Base-by-base conservation (phyloP, 2,329 filamentous ascomycete species). In the Chrysoporthe austroafricana region DNA sequence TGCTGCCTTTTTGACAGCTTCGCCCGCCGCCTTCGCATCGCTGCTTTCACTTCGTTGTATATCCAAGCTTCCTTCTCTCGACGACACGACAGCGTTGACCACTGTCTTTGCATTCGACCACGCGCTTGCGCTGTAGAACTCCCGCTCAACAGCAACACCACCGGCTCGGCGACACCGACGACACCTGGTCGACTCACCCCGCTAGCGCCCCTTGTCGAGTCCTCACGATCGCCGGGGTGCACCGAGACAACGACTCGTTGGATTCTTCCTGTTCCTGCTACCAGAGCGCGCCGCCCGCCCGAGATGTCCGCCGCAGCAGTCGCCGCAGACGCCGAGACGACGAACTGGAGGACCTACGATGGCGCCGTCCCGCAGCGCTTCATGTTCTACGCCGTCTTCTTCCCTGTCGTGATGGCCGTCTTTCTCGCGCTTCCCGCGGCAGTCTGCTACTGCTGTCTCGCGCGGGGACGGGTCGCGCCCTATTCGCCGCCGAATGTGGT, bases 401-500 rank as follows among this genome's bases (percentile, higher is more conserved):
- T 69, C 39, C 68, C 68, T 3, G 58, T 69, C 13, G 7, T 54
- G 16, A 60, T 70, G 63, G 26, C 32, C 21, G 13, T 61, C 13
- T 11, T 66, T 42, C 60, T 73, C 60, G 9, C 26, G 18, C 65
- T 72, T 50, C 68, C 68, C 8, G 66, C 58, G 5, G 46, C 63
- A 4, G 21, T 64, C n/a, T 69, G 68, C 66, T 68, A 42, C 26
- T 60, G 42, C 21, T 59, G 61, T 16, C 52, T 69, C 26, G 26
- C 62, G 32, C 52, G 68, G 32, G 68, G 68, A 18, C 60, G 62
- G 32, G 50, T 69, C 21, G 26, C 26, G 60, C 65, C 54, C 32
- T 69, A 69, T 32, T 48, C 44, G 44, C 68, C 68, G 34, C 66
- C 66, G 26, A 63, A 69, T 26, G 32, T 43, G 39, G 34, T 18